Conservation (phyloP, 805 yeast species). For the Ogataea wickerhamii region DNA sequence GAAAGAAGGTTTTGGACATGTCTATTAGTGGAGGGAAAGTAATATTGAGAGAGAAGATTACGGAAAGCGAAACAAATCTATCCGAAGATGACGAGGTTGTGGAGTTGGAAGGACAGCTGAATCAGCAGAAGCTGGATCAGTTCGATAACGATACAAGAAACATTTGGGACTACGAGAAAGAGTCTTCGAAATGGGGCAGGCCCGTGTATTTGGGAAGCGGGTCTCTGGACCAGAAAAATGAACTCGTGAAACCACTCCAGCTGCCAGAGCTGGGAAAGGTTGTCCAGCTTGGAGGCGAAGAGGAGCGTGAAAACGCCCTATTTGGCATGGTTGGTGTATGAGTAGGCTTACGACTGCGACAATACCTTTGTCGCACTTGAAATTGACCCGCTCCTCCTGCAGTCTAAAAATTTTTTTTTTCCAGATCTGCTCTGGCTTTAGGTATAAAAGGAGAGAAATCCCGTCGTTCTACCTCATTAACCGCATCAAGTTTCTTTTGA, state of each 20-base stretch:
- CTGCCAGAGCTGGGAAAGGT: slow-evolving; percentile 15
- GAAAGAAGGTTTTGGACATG: slow-evolving; percentile 71
- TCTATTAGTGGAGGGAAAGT: slow-evolving; percentile 80
- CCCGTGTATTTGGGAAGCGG: slow-evolving; percentile 27
- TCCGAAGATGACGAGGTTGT: slow-evolving; percentile 36
- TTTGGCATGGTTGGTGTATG: slow-evolving; percentile 28
- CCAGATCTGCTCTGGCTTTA: slow-evolving; percentile 2
- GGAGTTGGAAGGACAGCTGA: slow-evolving; percentile 34
- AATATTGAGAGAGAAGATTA: slow-evolving; percentile 48
- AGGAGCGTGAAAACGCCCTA: slow-evolving; percentile 30
- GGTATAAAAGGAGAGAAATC: slow-evolving; percentile 7
- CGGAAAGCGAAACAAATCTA: slow-evolving; percentile 23
- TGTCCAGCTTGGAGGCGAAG: slow-evolving; percentile 32
- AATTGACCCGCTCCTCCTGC: slow-evolving; percentile 2
- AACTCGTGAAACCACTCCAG: slow-evolving; percentile 3
- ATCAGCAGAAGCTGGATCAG: slow-evolving; percentile 30
- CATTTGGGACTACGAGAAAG: slow-evolving; percentile 61
- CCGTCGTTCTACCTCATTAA: not conserved
- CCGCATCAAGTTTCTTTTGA: slow-evolving; percentile 23
- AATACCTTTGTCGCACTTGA: not conserved
- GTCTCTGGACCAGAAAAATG: not conserved
- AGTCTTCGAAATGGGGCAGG: slow-evolving; percentile 50
- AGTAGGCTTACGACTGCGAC: slow-evolving; percentile 3
- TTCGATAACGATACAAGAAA: slow-evolving; percentile 30
- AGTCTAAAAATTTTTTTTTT: slow-evolving; percentile 7